phyloP scores from a whole-genome alignment of 495 filamentous ascomycete genomes.

The Lentithecium fluviatile region DNA sequence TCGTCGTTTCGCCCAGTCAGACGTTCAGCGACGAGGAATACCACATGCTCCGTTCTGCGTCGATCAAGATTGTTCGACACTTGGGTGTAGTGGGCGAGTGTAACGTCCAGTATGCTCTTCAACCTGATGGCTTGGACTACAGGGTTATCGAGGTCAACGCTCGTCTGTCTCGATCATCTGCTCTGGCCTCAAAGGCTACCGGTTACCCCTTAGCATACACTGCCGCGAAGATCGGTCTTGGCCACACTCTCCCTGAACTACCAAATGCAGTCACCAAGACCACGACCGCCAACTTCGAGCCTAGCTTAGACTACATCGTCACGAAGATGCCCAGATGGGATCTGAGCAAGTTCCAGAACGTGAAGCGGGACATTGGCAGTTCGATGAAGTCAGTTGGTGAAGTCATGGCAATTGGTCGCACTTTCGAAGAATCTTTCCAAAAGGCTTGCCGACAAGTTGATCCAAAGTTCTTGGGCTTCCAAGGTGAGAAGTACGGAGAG shows the following conservation, averaged over 20 bases:
- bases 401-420: constrained; percentile 98
- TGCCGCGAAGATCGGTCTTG: constrained; percentile 93
- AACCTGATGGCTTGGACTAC: constrained; percentile 95
- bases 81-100: constrained; percentile 97
- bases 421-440: constrained; percentile 98
- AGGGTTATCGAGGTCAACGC: constrained; percentile 99
- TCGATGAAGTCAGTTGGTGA: constrained; percentile 98
- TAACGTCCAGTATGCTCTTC: constrained; percentile 97
- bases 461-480: constrained; percentile 85
- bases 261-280: constrained; percentile 98
- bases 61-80: constrained; percentile 98
- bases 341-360: constrained; percentile 96
- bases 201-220: constrained; percentile 94
- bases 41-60: constrained; percentile 96
- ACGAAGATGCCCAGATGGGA: constrained; percentile 99
- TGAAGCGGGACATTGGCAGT: constrained; percentile 94
- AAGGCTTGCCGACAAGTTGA: constrained; percentile 97
- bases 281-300: constrained; percentile 97
- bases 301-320: constrained; percentile 93
- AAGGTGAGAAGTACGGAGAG: constrained; percentile 84
- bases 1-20: constrained; percentile 95
- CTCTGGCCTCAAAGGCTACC: constrained; percentile 93
- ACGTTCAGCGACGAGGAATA: constrained; percentile 98
- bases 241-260: constrained; percentile 89
- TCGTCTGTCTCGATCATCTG: constrained; percentile 90